Percentiles rank a stretch among this genome's conserved stretches.
Conservation (phyloP, 2,329 filamentous ascomycete genomes). For the Tolypocladium endophyticum region DNA sequence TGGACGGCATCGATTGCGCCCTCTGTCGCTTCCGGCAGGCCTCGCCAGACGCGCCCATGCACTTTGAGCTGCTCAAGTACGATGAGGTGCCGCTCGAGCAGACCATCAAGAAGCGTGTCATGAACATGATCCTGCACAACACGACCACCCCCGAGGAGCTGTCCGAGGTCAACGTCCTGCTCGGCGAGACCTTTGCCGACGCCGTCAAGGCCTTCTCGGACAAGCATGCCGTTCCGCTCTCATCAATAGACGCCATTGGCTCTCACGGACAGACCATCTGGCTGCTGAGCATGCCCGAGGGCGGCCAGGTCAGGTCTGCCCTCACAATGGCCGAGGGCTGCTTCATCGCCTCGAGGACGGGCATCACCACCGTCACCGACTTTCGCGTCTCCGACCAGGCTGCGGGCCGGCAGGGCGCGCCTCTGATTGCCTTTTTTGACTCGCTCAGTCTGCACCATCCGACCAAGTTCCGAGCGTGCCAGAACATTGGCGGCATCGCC, state of each 20-base stretch:
- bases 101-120: constrained; percentile 43
- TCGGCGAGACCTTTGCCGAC: constrained; percentile 45
- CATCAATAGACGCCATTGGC: constrained; percentile 41
- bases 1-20: constrained; percentile 49
- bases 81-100: constrained; percentile 43
- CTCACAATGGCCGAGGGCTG: constrained; percentile 48
- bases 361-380: constrained; percentile 46
- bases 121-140: constrained; percentile 46
- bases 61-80: constrained; percentile 46
- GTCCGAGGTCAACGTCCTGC: constrained; percentile 44
- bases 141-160: constrained; percentile 40
- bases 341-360: constrained; percentile 42
- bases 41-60: constrained; percentile 38
- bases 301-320: constrained; percentile 32
- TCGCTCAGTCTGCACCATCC: constrained; percentile 38
- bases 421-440: constrained; percentile 42
- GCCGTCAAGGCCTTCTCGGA: constrained; percentile 39
- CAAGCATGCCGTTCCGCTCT: constrained; percentile 28
- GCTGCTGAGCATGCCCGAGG: constrained; percentile 41
- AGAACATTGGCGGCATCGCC: constrained; percentile 51
- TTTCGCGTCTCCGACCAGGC: constrained; percentile 40
- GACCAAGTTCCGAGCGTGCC: constrained; percentile 44
- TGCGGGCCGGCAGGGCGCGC: constrained; percentile 34
- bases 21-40: constrained; percentile 45
- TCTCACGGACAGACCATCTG: constrained; percentile 51